phyloP scores from a whole-genome alignment of 495 filamentous ascomycete genomes.

The Astrocystis sublimbata region DNA sequence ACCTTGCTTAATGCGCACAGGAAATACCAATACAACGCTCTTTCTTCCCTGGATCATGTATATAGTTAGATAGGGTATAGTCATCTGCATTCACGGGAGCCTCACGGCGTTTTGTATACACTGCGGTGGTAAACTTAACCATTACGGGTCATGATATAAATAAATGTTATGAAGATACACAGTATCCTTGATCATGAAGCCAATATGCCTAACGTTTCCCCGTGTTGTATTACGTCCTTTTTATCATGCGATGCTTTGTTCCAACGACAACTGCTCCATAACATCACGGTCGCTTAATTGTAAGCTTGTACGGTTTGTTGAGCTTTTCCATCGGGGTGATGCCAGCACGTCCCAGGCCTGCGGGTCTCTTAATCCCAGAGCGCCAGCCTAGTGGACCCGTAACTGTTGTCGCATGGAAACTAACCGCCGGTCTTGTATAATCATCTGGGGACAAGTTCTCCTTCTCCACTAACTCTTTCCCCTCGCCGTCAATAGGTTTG shows the following conservation, averaged over 20 bases:
- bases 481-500: neutral
- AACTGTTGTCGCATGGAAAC: slow-evolving; percentile 45
- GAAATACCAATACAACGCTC: neutral
- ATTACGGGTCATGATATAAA: slow-evolving; percentile 5
- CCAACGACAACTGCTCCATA: too few species aligned
- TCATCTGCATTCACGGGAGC: slow-evolving; percentile 5
- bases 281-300: slow-evolving; percentile 40
- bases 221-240: neutral
- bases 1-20: too few species aligned
- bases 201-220: neutral
- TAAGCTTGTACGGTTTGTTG: slow-evolving; percentile 51
- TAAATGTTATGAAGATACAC: slow-evolving; percentile 5
- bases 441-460: slow-evolving; percentile 33
- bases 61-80: neutral
- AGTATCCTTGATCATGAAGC: neutral
- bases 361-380: slow-evolving; percentile 35
- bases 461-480: slow-evolving; percentile 15
- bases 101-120: slow-evolving; percentile 5
- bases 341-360: slow-evolving; percentile 30
- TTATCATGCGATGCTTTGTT: too few species aligned
- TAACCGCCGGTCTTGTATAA: slow-evolving; percentile 38
- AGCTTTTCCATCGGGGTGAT: slow-evolving; percentile 46
- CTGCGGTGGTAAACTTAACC: neutral
- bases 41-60: neutral
- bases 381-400: slow-evolving; percentile 32